Base-by-base conservation (phyloP, 345 rosid species). In the Alliaria petiolata region DNA sequence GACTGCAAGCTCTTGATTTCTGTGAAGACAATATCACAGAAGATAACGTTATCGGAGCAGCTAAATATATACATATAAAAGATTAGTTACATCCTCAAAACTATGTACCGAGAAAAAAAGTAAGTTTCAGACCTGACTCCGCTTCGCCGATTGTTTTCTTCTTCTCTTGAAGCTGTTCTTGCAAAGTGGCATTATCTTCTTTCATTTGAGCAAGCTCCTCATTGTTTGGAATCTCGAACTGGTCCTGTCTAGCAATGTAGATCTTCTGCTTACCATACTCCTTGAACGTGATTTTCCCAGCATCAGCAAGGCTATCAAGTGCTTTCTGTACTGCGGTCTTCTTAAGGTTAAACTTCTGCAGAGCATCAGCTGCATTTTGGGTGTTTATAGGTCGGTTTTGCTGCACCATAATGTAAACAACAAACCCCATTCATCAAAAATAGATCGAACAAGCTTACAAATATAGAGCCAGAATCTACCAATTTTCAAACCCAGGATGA, bases 191-290 rank as follows among this genome's bases (percentile, higher is more conserved):
- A 71, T 88, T 95, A 26, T 86, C 87, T 67, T 85, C 92, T 78
- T 95, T 91, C 98, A 91, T 95, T 40, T 7, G 80, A 78, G 72
- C 83, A 77, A 95, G 92, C 80, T 89, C 96, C 58, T 91, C 96
- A 0, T 14, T 76, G 85, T 88, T 87, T 9, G 93, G 97, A 65
- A 91, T 89, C 52, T 91, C 81, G 47, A 89, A 91, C 82, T 88
- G 99, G 82, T 89, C 98, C 77, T 95, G 98, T 68, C 87, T 84
- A 57, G 99, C 98, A 39, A 95, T 63, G 74, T 89, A 91, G 54
- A 95, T 76, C 79, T 95, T 95, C 90, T 95, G 99, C 81, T 95
- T 89, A 33, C 98, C 98, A 68, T 89, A 88, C 85, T 95, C 99
- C 79, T 89, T 91, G 70, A 86, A 91, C 0, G 93, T 83, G 61